Conservation (phyloP, 352 stramenopile genomes). For the Pythium biforme region DNA sequence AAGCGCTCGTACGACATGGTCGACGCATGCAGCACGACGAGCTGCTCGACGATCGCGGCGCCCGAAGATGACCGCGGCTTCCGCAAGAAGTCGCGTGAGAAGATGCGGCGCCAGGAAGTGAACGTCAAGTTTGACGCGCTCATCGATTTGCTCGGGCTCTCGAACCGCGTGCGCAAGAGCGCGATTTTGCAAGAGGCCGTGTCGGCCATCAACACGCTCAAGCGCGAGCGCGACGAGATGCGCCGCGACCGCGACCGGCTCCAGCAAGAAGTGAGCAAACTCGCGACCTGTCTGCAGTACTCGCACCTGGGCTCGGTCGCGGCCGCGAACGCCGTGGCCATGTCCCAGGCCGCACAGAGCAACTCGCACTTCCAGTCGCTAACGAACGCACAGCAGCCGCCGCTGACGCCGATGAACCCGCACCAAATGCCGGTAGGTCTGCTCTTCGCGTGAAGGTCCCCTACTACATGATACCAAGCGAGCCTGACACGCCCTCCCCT, state of each 20-base stretch:
- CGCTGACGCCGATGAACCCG: slow-evolving; percentile 2
- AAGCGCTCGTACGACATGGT: slow-evolving; percentile 53
- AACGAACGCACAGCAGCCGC: background rate
- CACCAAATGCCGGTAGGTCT: slow-evolving; percentile 23
- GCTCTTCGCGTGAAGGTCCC: background rate
- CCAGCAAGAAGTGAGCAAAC: slow-evolving; percentile 66
- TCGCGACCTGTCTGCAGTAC: slow-evolving; percentile 66
- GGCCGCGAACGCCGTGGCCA: slow-evolving; percentile 41
- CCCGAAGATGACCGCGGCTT: slow-evolving; percentile 60
- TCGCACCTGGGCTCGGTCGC: slow-evolving; percentile 53
- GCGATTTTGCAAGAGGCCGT: slow-evolving; percentile 71
- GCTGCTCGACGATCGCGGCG: slow-evolving; percentile 48
- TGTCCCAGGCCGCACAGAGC: slow-evolving; percentile 29
- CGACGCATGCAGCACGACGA: slow-evolving; percentile 41
- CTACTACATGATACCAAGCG: background rate
- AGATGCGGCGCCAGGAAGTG: slow-evolving; percentile 76
- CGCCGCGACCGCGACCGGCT: slow-evolving; percentile 55
- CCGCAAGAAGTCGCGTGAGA: slow-evolving; percentile 76
- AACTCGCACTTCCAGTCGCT: slow-evolving; percentile 1
- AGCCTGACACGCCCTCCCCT: slow-evolving; percentile 23
- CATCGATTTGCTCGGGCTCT: slow-evolving; percentile 62
- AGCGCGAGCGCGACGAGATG: slow-evolving; percentile 61
- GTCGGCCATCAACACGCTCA: slow-evolving; percentile 59
- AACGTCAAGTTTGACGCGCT: slow-evolving; percentile 85
- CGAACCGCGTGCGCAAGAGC: slow-evolving; percentile 74